Conservation (phyloP, 2,329 filamentous ascomycete species). For the Botrytis byssoidea region DNA sequence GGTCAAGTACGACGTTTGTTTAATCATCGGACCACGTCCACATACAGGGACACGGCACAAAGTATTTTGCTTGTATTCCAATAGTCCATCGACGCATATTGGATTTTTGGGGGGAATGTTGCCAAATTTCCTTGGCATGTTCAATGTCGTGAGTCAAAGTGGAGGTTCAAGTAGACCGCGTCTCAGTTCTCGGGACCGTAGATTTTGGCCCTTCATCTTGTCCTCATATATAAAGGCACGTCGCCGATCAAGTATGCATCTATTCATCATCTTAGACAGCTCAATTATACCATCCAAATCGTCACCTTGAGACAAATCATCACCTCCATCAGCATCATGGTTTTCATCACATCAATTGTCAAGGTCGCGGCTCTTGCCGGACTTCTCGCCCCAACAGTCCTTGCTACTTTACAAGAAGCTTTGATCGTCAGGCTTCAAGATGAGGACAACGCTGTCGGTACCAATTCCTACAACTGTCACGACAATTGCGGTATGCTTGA, state of each 20-base stretch:
- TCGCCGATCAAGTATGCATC: neutral
- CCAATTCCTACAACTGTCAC: neutral
- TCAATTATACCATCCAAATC: neutral
- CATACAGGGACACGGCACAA: neutral
- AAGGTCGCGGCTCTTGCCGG: neutral
- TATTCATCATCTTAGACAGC: neutral
- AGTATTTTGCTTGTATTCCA: neutral
- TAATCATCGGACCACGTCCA: neutral
- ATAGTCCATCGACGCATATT: neutral
- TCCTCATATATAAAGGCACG: neutral
- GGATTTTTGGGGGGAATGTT: neutral
- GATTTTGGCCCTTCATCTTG: neutral
- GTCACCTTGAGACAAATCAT: neutral
- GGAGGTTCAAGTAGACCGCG: neutral
- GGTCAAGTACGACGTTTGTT: neutral
- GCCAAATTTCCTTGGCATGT: neutral
- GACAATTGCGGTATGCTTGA: neutral
- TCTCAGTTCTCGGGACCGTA: neutral
- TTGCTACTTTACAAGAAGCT: neutral
- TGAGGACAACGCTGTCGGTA: neutral
- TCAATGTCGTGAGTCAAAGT: neutral
- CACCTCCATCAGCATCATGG: neutral
- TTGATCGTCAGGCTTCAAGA: neutral
- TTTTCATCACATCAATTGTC: neutral
- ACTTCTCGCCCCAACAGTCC: neutral